Base-by-base conservation (phyloP, 2,329 filamentous ascomycete species). In the Sphaerulina vaccinii region DNA sequence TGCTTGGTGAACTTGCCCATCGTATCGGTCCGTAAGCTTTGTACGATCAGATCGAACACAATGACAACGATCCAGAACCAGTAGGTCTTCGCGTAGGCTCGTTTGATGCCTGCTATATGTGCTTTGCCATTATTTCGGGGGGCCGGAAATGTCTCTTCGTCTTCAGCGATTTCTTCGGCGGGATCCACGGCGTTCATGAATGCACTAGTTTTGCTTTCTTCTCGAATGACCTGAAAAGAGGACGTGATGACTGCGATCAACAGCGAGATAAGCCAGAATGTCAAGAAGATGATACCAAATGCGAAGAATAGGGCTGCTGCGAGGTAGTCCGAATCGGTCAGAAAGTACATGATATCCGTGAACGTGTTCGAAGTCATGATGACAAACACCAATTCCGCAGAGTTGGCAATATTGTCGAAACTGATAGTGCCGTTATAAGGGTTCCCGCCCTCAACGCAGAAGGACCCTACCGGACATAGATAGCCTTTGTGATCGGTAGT, bases 331-430 rank as follows among this genome's bases (percentile, higher is more conserved):
- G 89, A 95, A 65, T 95, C 84, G 47, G 88, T 90, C 3, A 92
- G 90, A 62, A 90, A 88, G 70, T 99, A 99, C 77, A 99, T 90
- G 47, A 97, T 75, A 70, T 97, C 90, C 1, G 90, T 87, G 71
- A 95, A 99, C 0, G 93, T 99, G 68, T 99, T 99, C 42, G 90
- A 92, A 64, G 90, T 96, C 89, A 99, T 99, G 66, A 99, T 86
- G 45, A 99, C 90, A 66, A 99, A 99, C 2, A 99, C 91, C 52
- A 97, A 77, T 72, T 99, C 90, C 46, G 97, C 74, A 0, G 91
- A 96, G 58, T 97, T 85, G 23, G 89, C 73, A 35, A 99, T 95
- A 67, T 97, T 92, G 74, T 99, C 93, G 66, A 97, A 99, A 68
- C 86, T 95, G 63, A 96, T 81, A 0, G 93, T 99, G 45, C 83